phyloP scores from a whole-genome alignment of 2,329 filamentous ascomycete species.

The Arthrobotrys sinensis region DNA sequence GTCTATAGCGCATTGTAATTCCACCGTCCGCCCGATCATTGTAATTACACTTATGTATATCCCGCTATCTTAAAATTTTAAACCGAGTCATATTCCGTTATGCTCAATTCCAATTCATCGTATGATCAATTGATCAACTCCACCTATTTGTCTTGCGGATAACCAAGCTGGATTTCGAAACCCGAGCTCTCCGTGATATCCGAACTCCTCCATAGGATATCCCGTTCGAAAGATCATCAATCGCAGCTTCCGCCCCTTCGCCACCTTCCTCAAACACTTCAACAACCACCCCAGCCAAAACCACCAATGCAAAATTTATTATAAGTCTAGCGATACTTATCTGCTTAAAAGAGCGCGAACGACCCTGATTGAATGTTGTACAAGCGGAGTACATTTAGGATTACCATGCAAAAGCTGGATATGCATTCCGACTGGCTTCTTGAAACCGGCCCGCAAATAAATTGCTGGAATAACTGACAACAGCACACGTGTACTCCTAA shows the following conservation, averaged over 20 bases:
- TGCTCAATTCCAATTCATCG: not conserved
- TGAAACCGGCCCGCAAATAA: constrained; percentile 17
- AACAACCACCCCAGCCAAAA: constrained; percentile 6
- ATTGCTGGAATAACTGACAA: constrained; percentile 16
- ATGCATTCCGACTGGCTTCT: constrained; percentile 14
- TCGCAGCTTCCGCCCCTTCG: constrained; percentile 7
- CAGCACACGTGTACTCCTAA: constrained; percentile 21
- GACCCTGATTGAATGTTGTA: constrained; percentile 10
- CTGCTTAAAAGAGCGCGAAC: constrained; percentile 1
- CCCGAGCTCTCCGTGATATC: constrained; percentile 29
- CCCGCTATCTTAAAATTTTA: constrained; percentile 2
- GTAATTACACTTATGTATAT: constrained; percentile 26
- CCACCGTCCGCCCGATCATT: not conserved
- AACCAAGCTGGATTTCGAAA: not conserved
- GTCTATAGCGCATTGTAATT: constrained; percentile 9
- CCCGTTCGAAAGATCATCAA: constrained; percentile 11
- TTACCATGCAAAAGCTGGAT: constrained; percentile 1
- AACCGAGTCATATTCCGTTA: constrained; percentile 3
- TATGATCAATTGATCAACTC: constrained; percentile 19
- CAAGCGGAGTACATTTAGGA: constrained; percentile 6
- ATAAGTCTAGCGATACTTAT: not conserved
- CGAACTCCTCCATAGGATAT: constrained; percentile 24
- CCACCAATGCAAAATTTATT: not conserved
- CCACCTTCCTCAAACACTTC: constrained; percentile 23
- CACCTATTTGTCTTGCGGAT: constrained; percentile 6